These are phyloP conservation scores for Cystobasidium slooffiae DNA, from an alignment of 1,284 basidiomycete species.

Conservation along the genomic window DNA sequence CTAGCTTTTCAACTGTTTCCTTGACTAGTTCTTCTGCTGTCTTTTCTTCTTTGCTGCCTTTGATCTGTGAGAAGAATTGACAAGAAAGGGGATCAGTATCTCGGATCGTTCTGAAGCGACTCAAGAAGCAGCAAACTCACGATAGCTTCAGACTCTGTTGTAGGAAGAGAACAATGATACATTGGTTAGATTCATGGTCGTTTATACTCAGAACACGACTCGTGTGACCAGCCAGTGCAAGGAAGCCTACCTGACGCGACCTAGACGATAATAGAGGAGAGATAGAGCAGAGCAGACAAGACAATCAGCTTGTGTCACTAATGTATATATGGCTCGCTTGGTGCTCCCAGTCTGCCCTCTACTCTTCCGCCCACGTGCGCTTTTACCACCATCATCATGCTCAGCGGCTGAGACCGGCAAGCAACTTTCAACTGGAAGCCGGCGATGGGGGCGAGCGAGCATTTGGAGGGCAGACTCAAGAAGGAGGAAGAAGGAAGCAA, in stretches of 20 bases:
- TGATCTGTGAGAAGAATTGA: conserved; percentile 3
- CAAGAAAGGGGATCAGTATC: not conserved
- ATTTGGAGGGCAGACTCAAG: not conserved
- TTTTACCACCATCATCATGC: too few relatives aligned
- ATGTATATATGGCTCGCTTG: too few relatives aligned
- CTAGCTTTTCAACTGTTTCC: conserved; percentile 33
- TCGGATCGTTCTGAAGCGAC: not conserved
- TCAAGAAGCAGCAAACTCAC: not conserved
- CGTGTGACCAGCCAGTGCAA: too few relatives aligned
- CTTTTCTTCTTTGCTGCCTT: conserved; percentile 10
- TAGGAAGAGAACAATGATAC: not conserved
- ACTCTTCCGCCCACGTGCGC: too few relatives aligned
- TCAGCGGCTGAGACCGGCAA: too few relatives aligned
- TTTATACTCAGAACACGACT: not conserved
- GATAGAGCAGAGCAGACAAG: not conserved
- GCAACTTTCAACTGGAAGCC: too few relatives aligned
- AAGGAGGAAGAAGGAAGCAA: too few relatives aligned
- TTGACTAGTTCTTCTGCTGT: conserved; percentile 24
- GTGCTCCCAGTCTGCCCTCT: too few relatives aligned
- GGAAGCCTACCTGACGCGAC: not conserved
- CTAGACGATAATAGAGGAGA: not conserved
- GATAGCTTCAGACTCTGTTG: conserved; percentile 39
- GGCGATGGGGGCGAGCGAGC: too few relatives aligned
- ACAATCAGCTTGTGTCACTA: not conserved
- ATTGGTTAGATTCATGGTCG: not conserved